A percentile compares a stretch with the other conserved stretches of the same genome.
Evolutionary conservation across 2,329 filamentous ascomycete species (phyloP).

Genomic region (Hymenoscyphus infarciens): DNA sequence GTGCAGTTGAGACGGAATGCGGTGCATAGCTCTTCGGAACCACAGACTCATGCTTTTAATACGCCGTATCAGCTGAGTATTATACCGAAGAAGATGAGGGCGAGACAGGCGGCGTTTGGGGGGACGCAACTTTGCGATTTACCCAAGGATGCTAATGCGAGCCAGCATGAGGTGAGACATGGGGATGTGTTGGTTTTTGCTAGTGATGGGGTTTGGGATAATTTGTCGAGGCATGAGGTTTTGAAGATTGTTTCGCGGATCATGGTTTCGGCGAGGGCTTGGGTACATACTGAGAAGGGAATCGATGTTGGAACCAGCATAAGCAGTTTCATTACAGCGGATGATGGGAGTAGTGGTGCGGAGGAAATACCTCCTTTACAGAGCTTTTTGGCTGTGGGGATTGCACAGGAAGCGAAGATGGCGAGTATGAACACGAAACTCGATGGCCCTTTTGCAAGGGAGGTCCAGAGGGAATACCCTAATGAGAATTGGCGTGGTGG

Average conservation of each 20-base stretch:
- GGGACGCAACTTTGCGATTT: constrained; percentile 77
- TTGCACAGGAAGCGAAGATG: constrained; percentile 77
- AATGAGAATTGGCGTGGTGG: constrained; percentile 85
- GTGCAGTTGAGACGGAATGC: constrained; percentile 81
- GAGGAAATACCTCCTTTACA: constrained; percentile 56
- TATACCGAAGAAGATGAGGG: constrained; percentile 74
- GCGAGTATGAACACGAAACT: constrained; percentile 78
- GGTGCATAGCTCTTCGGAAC: constrained; percentile 76
- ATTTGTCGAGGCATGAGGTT: constrained; percentile 86
- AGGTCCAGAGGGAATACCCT: constrained; percentile 85
- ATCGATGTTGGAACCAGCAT: constrained; percentile 63
- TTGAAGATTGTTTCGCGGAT: constrained; percentile 72
- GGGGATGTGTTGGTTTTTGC: constrained; percentile 93
- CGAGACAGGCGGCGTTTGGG: constrained; percentile 79
- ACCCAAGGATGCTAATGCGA: constrained; percentile 78
- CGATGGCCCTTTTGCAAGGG: constrained; percentile 91
- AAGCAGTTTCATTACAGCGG: constrained; percentile 47
- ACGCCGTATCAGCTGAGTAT: constrained; percentile 93
- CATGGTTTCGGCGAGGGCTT: constrained; percentile 73
- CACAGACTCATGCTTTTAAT: constrained; percentile 96
- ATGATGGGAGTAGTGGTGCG: constrained; percentile 38
- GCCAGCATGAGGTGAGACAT: constrained; percentile 72
- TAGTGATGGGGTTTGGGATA: constrained; percentile 95
- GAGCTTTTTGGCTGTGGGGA: constrained; percentile 71
- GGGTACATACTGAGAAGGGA: constrained; percentile 61